Base-by-base conservation (phyloP, 1,139 yeast species). In the Candida sp. region DNA sequence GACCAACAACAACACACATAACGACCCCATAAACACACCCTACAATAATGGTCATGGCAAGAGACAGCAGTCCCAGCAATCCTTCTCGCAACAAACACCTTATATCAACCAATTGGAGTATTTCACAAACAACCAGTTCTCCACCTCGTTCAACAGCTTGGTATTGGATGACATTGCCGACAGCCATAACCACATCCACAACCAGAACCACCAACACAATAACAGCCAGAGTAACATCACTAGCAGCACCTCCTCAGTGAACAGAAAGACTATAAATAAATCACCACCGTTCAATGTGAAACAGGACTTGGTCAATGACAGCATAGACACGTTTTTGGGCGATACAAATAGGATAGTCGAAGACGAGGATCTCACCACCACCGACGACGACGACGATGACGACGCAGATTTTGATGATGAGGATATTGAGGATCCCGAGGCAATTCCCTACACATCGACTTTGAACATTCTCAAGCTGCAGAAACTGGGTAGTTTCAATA, bases 251-350 rank as follows among this genome's bases (percentile, higher is more conserved):
- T 33, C 23, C n/a, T 34, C 46, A 8, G 12, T 27, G 3, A 43
- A 17, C 17, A 52, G 44, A 51, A 64, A 61, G 52, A 63, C 59
- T 28, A 62, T 75, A 44, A 73, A 72, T 56, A 74, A 74, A 54
- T 72, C 78, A 8, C 81, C 80, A n/a, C 79, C 80, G 0, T 76
- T 76, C 59, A 75, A 73, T 53, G 66, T 73, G 47, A 73, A 74
- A 49, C 68, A 67, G 42, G 73, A 69, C 51, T 57, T 55, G n/a
- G 61, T 62, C 47, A 60, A 60, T 42, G 73, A 68, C 44, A 62
- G 60, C 35, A 63, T 68, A 2, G 72, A 70, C 46, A 66, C 63
- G 30, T 58, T 51, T 42, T 48, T 58, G 37, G 65, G 55, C 40
- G 61, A 58, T 12, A 44, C 47, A 3, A 48, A 51, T 59, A 63